Evolutionary conservation across 495 filamentous ascomycete species (phyloP), one percentile per base, ranked within the genome.

Genomic region (Aspergillus saccharolyticus): DNA sequence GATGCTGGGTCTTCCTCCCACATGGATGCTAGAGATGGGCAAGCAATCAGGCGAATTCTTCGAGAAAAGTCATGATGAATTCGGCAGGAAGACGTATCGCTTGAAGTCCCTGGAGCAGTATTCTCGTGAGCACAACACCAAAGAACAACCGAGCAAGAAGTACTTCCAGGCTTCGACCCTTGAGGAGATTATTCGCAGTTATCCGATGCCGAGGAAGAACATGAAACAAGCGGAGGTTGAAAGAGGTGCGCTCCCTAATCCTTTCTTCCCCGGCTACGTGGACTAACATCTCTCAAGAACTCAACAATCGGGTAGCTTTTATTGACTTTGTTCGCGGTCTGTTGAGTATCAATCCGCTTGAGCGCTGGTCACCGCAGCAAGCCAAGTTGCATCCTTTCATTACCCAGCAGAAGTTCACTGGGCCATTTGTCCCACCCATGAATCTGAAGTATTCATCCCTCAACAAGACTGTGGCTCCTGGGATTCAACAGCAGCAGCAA

Each of bases 1-100:
- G 73, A 99, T 99, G 95, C 83, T 99, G 21, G 94, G 93, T 14
- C 83, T 96, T 53, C 91, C 95, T 4, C 95, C 92, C 39, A 93
- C 89, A 56, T 99, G 95, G 95, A 99, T 99, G 95, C 79, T 99
- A 48, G 95, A 99, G 69, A 94, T 96, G 83, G 95, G 95, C 60
- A 99, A 97, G 72, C 95, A 99, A 68, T 88, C 91, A 2, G 90
- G 90, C 21, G 93, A 97, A 66, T 99, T 97, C 69, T 99, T 96
- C 68, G 92, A 99, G 70, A 97, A 96, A 74, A 82, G 82, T 16
- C 89, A 93, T 62, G 95, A 99, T 63, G 87, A 90, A 58, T 99
- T 88, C 67, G 92, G 92, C 19, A 80, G 95, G 56, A 86, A 90
- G 63, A 89, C 84, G 16, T 97, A 96, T 68, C 86, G 92, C 44